Evolutionary conservation across 2,329 filamentous ascomycete species (phyloP), one percentile per base, ranked within the genome.

Genomic region (Aspergillus viridinutans): DNA sequence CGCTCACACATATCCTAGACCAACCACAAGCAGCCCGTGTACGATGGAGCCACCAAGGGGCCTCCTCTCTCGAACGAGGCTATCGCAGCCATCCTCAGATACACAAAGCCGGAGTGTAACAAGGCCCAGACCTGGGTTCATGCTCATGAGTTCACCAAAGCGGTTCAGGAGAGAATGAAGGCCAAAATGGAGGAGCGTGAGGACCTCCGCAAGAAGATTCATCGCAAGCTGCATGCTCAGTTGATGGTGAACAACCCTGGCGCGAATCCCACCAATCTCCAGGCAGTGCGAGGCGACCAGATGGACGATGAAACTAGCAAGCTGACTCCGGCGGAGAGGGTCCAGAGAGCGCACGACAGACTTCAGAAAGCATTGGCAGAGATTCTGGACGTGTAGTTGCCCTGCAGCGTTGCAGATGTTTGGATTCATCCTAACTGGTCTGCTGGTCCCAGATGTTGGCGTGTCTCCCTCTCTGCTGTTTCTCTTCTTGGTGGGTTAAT

Each of bases 71-170:
- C 56, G 1, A 50, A 55, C 5, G 60, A 63, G 2, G 54, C 58
- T 25, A 63, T 69, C 42, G 56, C 59, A n/a, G 21, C 51, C 9
- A 61, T 69, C 45, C 61, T 68, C 26, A 50, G 47, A 23, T 29
- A 56, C 20, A 54, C 57, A 40, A 61, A 64, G 42, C 62, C 62
- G 0, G 29, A 61, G 12, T 66, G 62, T 43, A 52, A 43, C 29
- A 59, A 59, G 25, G 59, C 67, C 1, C 59, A 64, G 50, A 55
- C 58, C 6, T 67, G 62, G 64, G 43, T 68, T 17, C 58, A 53
- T 20, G 61, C 61, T 3, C 60, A 66, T 21, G 57, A 57, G 43
- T 26, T 54, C 45, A 57, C 28, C 35, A 61, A 62, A 32, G 29
- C 38, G 14, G 32, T 28, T 2, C 45, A 51, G 23, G 55, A 56